These are phyloP conservation scores for Cubamyces sp. DNA, from an alignment of 768 basidiomycete genomes.

Conservation along the genomic window DNA sequence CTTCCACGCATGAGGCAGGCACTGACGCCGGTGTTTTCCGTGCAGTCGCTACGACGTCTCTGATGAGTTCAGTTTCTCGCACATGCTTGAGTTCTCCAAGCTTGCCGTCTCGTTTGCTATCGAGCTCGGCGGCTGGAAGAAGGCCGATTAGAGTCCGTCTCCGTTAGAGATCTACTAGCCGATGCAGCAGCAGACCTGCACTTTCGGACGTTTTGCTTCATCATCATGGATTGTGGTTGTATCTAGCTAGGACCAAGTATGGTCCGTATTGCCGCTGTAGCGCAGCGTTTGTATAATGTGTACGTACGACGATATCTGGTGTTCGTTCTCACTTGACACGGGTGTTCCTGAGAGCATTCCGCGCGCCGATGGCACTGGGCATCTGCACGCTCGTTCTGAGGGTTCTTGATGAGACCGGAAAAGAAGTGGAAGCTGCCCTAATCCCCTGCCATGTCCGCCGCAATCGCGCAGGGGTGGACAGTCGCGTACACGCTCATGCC, in stretches of 20 bases:
- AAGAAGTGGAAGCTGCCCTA: slow-evolving; percentile 21
- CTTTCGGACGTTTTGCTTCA: neutral
- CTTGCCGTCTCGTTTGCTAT: slow-evolving; percentile 54
- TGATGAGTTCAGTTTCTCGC: slow-evolving; percentile 85
- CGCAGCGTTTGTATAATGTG: slow-evolving; percentile 23
- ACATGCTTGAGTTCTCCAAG: slow-evolving; percentile 77
- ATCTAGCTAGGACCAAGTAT: slow-evolving; percentile 7
- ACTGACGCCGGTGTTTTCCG: slow-evolving; percentile 23
- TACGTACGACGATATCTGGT: slow-evolving; percentile 28
- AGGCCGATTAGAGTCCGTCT: slow-evolving; percentile 27
- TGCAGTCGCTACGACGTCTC: slow-evolving; percentile 81
- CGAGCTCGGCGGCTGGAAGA: slow-evolving; percentile 52
- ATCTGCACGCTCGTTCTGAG: slow-evolving; percentile 14
- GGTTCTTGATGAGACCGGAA: slow-evolving; percentile 17
- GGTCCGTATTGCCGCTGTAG: slow-evolving; percentile 23
- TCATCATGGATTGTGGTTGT: neutral
- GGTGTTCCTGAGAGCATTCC: slow-evolving; percentile 23
- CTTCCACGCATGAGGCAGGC: slow-evolving; percentile 8
- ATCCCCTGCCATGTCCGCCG: slow-evolving; percentile 14
- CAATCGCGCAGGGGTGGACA: slow-evolving; percentile 8
- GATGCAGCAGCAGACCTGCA: neutral
- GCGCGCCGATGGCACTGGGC: slow-evolving; percentile 12
- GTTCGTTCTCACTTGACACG: slow-evolving; percentile 21
- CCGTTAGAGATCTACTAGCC: neutral
- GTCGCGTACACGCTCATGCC: slow-evolving; percentile 18